These are phyloP conservation scores for Penicillium pulvis DNA, from an alignment of 495 filamentous ascomycete genomes.

Conservation along the genomic window DNA sequence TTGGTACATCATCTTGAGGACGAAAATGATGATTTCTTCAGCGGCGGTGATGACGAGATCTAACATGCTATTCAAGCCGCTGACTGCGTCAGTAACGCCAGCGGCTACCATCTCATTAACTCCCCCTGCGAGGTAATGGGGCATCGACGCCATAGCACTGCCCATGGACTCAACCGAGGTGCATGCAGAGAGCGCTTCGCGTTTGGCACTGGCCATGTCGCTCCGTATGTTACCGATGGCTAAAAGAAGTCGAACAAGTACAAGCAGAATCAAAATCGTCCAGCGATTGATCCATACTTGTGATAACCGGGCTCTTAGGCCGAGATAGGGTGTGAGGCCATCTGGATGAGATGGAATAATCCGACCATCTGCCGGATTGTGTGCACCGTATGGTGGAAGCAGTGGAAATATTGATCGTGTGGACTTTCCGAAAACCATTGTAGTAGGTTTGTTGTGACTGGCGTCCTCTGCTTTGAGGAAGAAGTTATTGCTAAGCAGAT, in stretches of 20 bases:
- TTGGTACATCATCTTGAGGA: conserved; percentile 83
- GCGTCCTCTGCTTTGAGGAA: neutral
- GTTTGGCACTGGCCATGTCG: conserved; percentile 72
- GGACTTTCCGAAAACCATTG: conserved; percentile 38
- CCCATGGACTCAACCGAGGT: conserved; percentile 91
- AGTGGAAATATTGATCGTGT: conserved; percentile 42
- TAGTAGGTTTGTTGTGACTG: conserved; percentile 1
- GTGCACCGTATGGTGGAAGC: conserved; percentile 48
- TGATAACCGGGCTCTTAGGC: conserved; percentile 83
- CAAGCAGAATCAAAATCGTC: conserved; percentile 85
- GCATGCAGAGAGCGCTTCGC: conserved; percentile 83
- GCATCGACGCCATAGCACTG: conserved; percentile 96
- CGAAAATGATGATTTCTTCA: conserved; percentile 84
- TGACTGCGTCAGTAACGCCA: conserved; percentile 75
- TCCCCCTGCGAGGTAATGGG: conserved; percentile 84
- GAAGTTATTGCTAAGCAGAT: neutral
- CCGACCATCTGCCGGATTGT: conserved; percentile 35
- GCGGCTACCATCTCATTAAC: conserved; percentile 83
- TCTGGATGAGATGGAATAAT: conserved; percentile 59
- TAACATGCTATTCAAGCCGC: conserved; percentile 74
- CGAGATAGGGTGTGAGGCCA: conserved; percentile 91
- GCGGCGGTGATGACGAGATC: conserved; percentile 75
- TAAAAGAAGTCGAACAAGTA: conserved; percentile 78
- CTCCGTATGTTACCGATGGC: conserved; percentile 68
- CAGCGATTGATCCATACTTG: conserved; percentile 97